Base-by-base conservation (phyloP, 805 yeast species). In the Metschnikowia kunwiensis region DNA sequence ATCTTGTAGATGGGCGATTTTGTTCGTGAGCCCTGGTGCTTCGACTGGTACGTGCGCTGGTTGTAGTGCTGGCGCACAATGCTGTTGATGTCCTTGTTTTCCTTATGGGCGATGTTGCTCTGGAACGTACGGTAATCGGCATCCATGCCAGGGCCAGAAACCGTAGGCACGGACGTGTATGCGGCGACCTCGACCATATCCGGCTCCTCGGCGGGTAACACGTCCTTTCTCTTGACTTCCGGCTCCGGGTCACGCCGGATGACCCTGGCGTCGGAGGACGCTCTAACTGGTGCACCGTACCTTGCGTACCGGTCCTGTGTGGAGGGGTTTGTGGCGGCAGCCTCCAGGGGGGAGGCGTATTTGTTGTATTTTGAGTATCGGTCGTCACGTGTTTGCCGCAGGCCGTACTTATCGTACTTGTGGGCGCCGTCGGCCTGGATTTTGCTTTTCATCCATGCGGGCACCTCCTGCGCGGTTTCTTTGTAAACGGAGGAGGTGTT, bases 11-110 rank as follows among this genome's bases (percentile, higher is more conserved):
- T 91, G 8, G 93, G 89, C 0, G 97, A 87, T 23, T 76, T 66
- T 13, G 79, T 70, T 48, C 99, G 74, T 30, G 73, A 71, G 1
- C 71, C 72, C 37, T 73, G 75, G 18, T 62, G 63, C 44, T 80
- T 79, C 1, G 91, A 74, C 41, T 77, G 76, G 46, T 76, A 75
- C 0, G 96, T 82, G 51, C 94, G 74, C 47, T 84, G 83, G 60
- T 93, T 93, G 59, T 93, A 93, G 60, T 87, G 96, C 32, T 75
- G 70, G 45, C 88, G 71, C 21, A 93, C 94, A 36, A 85, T 74
- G 30, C 77, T 77, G 50, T 84, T 85, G 36, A 77, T 74, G 44
- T 70, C 59, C 51, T 62, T 51, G 48, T 61, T 50, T 18, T 62
- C 63, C 33, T 53, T 54, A 36, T 63, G 60, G 6, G 54, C 43